Evolutionary conservation across 805 yeast genomes (phyloP), one percentile per base, ranked within the genome.

Genomic region (Ogataea henricii): DNA sequence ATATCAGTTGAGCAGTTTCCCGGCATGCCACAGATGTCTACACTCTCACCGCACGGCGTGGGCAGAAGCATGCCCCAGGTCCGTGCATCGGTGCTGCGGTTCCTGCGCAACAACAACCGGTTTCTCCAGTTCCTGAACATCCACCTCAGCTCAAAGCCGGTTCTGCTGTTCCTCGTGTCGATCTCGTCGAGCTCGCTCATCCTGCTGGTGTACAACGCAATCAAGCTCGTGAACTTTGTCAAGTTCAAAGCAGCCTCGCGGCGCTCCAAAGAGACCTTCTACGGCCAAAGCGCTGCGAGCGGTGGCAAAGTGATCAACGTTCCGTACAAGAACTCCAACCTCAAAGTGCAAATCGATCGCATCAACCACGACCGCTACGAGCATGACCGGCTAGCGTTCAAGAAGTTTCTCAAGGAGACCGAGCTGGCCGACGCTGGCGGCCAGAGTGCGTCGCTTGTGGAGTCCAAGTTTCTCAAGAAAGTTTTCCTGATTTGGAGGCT

Each of bases 391-490:
- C 73, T 79, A 47, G 58, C 75, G 17, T 78, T 78, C 57, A 80
- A 78, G 59, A 71, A 71, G 52, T 78, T 72, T 54, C 51, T 67
- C 44, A 63, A 71, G 43, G 68, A 64, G 22, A 57, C 56, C 40
- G 67, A 55, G 27, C 18, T 47, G 8, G 13, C 32, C 5, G 40
- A 45, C 12, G 6, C n/a, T 16, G 32, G 27, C 21, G 40, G 16
- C 22, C 39, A 46, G 37, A 2, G 40, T 9, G 20, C n/a, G n/a
- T 29, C 45, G 6, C 49, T 48, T 18, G 52, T 60, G 6, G 62
- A 83, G 59, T 83, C 89, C 21, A 78, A 78, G 57, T 88, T 89
- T 57, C 66, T 88, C 49, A 80, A 81, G 51, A 95, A 90, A 69
- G 69, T 89, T 53, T 70, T 72, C 33, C 86, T 91, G 27, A 78